Base-by-base conservation (phyloP, 768 basidiomycete genomes). In the Exidia glandulosa region DNA sequence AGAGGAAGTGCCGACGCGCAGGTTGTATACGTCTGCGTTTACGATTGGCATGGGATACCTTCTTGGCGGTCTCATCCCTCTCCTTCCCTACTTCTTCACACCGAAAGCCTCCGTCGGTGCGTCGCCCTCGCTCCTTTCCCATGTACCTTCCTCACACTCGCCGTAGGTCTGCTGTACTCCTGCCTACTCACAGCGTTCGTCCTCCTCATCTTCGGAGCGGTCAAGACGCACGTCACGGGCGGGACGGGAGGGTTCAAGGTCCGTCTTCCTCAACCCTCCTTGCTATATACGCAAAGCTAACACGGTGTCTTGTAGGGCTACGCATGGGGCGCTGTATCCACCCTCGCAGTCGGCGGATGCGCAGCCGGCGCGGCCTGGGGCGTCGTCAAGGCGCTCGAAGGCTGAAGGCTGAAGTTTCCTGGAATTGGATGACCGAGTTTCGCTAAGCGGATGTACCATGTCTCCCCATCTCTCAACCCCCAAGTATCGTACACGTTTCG, bases 31-130 rank as follows among this genome's bases (percentile, higher is more conserved):
- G 34, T 94, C 92, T 1, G 95, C 95, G 2, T 80, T 95, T 64
- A 98, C 95, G 0, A 98, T 99, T 68, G 96, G 95, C 62, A 80
- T 92, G 68, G 92, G 93, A 13, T 95, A 98, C 75, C 86, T 94
- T 63, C 57, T 95, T 59, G 96, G 96, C 50, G 96, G 96, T 32
- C 77, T 94, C 59, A 89, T 98, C 66, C 96, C 96, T 0, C 81
- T 99, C 34, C 65, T 94, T 10, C 93, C 93, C 10, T 95, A 96
- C 74, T 94, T 98, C 76, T 92, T 93, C 76, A 82, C 94, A 64
- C 71, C 82, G 2, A 72, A 72, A 13, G 93, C 92, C 9, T 79
- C 84, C 34, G 70, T 82, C 29, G 50, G 50, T 54, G 16, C 16
- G 41, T n/a, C n/a, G n/a, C n/a, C n/a, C 41, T 9, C 41, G 16